Evolutionary conservation across 768 basidiomycete species (phyloP).

Genomic region (Lentinula detonsa): DNA sequence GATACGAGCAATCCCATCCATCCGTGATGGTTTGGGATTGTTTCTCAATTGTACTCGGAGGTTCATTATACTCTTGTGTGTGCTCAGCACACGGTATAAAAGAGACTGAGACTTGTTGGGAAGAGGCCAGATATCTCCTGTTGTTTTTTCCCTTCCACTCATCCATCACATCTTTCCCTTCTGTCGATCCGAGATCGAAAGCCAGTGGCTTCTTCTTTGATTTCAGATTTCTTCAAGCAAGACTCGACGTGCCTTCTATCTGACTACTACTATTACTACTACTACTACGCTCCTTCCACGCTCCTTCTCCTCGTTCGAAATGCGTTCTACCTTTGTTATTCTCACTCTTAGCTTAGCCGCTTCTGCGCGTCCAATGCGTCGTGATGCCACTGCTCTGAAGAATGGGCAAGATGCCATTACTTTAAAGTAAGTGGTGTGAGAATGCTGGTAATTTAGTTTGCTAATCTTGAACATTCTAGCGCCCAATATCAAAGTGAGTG

Average conservation of each 20-base stretch:
- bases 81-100: background rate
- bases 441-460: background rate
- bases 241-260: conserved; percentile 21
- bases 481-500: conserved; percentile 9
- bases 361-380: conserved; percentile 31
- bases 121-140: background rate
- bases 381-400: conserved; percentile 18
- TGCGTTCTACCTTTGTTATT: conserved; percentile 25
- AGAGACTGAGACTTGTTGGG: background rate
- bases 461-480: background rate
- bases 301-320: conserved; percentile 28
- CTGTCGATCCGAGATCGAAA: conserved; percentile 21
- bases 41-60: background rate
- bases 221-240: conserved; percentile 5
- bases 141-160: conserved; percentile 7
- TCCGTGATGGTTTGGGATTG: background rate
- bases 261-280: background rate
- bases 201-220: conserved; percentile 9
- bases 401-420: conserved; percentile 19
- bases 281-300: conserved; percentile 9
- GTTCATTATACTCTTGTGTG: no score
- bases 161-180: conserved; percentile 5
- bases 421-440: conserved; percentile 26
- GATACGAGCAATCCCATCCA: background rate
- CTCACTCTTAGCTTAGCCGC: conserved; percentile 25